phyloP scores from a whole-genome alignment of 202 grass and related monocot species.

The Elaeis oleifera region DNA sequence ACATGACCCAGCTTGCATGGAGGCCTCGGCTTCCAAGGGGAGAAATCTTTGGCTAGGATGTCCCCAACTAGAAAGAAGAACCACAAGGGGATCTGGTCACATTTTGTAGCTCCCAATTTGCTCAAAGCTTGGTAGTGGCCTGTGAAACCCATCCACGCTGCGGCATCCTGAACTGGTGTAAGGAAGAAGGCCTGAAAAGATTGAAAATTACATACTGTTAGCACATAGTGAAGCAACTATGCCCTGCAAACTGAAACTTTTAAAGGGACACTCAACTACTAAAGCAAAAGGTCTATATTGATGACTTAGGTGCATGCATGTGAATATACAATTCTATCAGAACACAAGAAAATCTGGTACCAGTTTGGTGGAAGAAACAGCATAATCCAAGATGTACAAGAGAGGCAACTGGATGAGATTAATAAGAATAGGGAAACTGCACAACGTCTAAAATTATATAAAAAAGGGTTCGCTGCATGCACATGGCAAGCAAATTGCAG shows the following conservation, averaged over 20 bases:
- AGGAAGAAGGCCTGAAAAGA: slow-evolving; percentile 39
- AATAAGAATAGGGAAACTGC: too few species aligned
- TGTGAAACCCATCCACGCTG: slow-evolving; percentile 14
- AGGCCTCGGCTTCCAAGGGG: slow-evolving; percentile 30
- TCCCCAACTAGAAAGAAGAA: slow-evolving; percentile 14
- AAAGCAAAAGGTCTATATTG: too few species aligned
- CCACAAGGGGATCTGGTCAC: slow-evolving; percentile 5
- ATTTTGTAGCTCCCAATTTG: slow-evolving; percentile 19
- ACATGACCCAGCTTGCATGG: slow-evolving; percentile 34
- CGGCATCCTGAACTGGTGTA: slow-evolving; percentile 23
- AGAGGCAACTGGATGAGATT: too few species aligned
- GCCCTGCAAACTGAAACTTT: background rate
- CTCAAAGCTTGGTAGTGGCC: slow-evolving; percentile 21
- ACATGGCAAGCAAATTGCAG: too few species aligned
- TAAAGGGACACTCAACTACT: slow-evolving; percentile 11
- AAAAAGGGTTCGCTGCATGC: too few species aligned
- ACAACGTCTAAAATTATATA: too few species aligned
- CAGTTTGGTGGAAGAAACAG: too few species aligned
- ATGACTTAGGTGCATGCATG: too few species aligned
- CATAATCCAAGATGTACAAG: too few species aligned
- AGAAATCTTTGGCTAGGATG: slow-evolving; percentile 22
- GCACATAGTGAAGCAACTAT: slow-evolving; percentile 5
- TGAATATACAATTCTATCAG: too few species aligned
- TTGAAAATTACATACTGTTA: background rate
- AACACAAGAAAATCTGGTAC: too few species aligned